A percentile compares a stretch with the other conserved stretches of the same genome.
Evolutionary conservation across 2,329 filamentous ascomycete species (phyloP).

Genomic region (Botryosphaeria agaves): DNA sequence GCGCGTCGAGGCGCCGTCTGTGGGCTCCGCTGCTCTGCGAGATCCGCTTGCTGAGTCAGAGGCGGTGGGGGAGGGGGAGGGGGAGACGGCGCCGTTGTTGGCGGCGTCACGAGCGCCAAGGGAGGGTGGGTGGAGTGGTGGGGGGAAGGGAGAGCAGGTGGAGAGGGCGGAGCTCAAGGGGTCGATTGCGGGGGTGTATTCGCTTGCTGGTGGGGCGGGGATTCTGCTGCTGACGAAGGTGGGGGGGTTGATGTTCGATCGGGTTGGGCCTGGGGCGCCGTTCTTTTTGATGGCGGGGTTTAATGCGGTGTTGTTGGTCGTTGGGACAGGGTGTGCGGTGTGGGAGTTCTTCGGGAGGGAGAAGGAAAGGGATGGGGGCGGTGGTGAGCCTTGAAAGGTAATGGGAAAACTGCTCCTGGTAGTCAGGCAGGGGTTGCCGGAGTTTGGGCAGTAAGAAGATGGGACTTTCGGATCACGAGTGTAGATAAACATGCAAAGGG

Average conservation of each 20-base stretch:
- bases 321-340: conserved; percentile 3
- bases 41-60: conserved; percentile 11
- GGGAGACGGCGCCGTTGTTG: conserved; percentile 4
- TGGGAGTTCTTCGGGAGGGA: no score
- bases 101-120: conserved; percentile 1
- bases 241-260: conserved; percentile 75
- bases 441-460: no score
- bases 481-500: no score
- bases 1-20: conserved; percentile 7
- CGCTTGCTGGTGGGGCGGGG: conserved; percentile 72
- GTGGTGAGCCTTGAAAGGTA: no score
- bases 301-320: conserved; percentile 54
- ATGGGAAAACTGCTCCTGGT: no score
- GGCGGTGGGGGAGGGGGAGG: not conserved
- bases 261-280: conserved; percentile 53
- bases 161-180: conserved; percentile 56
- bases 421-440: no score
- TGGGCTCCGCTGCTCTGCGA: conserved; percentile 15
- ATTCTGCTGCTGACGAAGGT: conserved; percentile 85
- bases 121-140: not conserved
- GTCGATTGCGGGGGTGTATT: conserved; percentile 88
- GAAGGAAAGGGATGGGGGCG: no score
- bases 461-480: no score
- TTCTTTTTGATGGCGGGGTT: conserved; percentile 92
- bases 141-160: conserved; percentile 9